Evolutionary conservation across 257 asterid species (phyloP), one percentile per base, ranked within the genome.

Genomic region (Anisodus acutangulus): DNA sequence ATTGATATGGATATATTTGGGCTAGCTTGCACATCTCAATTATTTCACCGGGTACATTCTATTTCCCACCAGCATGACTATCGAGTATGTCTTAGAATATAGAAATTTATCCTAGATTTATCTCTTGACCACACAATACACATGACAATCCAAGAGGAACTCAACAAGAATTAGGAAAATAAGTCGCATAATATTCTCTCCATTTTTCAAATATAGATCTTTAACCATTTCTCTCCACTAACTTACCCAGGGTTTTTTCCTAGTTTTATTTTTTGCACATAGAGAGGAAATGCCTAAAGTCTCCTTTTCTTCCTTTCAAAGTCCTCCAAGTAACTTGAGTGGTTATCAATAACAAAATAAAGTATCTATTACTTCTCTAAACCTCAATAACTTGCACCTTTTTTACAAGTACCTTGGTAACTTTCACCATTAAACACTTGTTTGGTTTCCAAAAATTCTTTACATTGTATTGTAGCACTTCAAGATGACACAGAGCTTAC

Each of bases 71-170:
- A 41, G 45, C 45, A 41, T 41, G 45, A 41, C 5, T 41, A 41
- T 2, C 3, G 45, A 51, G 47, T 22, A 26, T 76, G 12, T 68
- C 78, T 39, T 37, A 2, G 19, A 68, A 37, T 15, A 49, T 26
- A 39, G 9, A 76, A 53, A 45, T 76, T 76, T 47, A 76, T 51
- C 45, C 81, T 51, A 9, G 60, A 76, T 6, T 8, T 76, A 13
- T 76, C 60, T 74, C 60, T 74, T 0, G 9, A 51, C 47, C 37
- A 53, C 81, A 41, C 26, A 22, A 22, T 22, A 22, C 26, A 6
- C 15, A 76, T 11, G 64, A 76, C 63, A 53, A 76, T 76, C 64
- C 47, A 76, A 76, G 26, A 76, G 81, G 47, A 76, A 76, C 9
- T 76, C 15, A 6, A 22, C 81, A 26, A 55, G 26, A 74, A 51